Evolutionary conservation across 805 yeast genomes (phyloP).

Genomic region (Zygosaccharomyces gambellarensis): DNA sequence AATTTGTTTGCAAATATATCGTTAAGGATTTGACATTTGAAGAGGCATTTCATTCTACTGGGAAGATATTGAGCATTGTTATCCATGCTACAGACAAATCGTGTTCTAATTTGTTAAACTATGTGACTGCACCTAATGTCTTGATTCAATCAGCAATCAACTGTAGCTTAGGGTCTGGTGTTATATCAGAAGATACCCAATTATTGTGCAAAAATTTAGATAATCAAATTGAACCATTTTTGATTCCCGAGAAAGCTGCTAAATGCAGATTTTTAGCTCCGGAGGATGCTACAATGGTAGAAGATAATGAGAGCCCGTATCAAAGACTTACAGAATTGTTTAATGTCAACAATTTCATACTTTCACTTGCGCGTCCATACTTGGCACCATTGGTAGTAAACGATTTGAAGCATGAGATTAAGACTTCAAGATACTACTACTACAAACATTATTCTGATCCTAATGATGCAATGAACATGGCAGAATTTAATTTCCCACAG

Average conservation of each 20-base stretch:
- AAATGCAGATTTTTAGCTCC: conserved; percentile 38
- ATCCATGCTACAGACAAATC: conserved; percentile 65
- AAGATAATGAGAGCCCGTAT: conserved; percentile 63
- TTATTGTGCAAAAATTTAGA: conserved; percentile 58
- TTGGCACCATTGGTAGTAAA: conserved; percentile 83
- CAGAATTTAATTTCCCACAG: conserved; percentile 27
- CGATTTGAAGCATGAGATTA: conserved; percentile 68
- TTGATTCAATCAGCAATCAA: conserved; percentile 84
- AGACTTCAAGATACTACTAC: conserved; percentile 36
- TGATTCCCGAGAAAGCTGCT: conserved; percentile 35
- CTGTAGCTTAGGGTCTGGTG: conserved; percentile 78
- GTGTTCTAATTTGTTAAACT: conserved; percentile 72
- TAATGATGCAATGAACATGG: conserved; percentile 15
- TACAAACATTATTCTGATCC: conserved; percentile 39
- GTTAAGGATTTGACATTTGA: conserved; percentile 88
- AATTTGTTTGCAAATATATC: conserved; percentile 60
- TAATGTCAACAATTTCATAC: conserved; percentile 89
- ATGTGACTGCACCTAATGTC: conserved; percentile 90
- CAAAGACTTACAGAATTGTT: conserved; percentile 85
- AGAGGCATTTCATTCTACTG: conserved; percentile 80
- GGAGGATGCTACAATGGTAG: conserved; percentile 41
- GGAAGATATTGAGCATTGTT: conserved; percentile 74
- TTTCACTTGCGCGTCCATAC: conserved; percentile 89
- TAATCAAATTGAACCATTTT: conserved; percentile 55
- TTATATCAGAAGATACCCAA: conserved; percentile 50